These are phyloP conservation scores for Podospora bellae-mahoneyi DNA, from an alignment of 495 filamentous ascomycete genomes.

Conservation along the genomic window DNA sequence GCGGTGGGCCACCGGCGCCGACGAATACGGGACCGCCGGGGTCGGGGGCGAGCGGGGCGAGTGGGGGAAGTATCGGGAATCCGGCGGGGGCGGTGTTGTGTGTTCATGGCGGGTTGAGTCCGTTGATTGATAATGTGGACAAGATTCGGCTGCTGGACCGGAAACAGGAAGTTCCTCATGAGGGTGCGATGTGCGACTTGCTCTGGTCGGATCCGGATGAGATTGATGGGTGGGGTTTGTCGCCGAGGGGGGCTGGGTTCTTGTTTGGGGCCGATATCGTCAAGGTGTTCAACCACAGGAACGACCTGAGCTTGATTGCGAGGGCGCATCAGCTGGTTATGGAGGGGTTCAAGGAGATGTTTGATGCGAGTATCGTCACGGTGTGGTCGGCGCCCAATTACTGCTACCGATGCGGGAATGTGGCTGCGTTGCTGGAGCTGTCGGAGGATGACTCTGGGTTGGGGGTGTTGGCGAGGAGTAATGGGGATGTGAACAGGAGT, in stretches of 20 bases:
- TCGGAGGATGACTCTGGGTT: slow-evolving; percentile 76
- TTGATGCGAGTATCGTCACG: slow-evolving; percentile 89
- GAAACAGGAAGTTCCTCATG: slow-evolving; percentile 97
- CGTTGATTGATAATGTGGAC: slow-evolving; percentile 88
- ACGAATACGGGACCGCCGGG: slow-evolving; percentile 68
- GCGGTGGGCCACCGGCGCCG: slow-evolving; percentile 15
- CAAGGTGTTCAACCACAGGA: slow-evolving; percentile 88
- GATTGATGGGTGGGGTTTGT: slow-evolving; percentile 96
- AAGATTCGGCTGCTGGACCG: slow-evolving; percentile 93
- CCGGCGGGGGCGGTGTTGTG: slow-evolving; percentile 84
- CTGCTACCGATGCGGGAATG: slow-evolving; percentile 96
- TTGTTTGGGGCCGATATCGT: slow-evolving; percentile 96
- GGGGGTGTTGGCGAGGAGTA: slow-evolving; percentile 72
- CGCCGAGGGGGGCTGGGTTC: slow-evolving; percentile 91
- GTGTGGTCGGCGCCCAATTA: slow-evolving; percentile 98
- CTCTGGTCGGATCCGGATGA: slow-evolving; percentile 98
- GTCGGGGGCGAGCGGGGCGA: slow-evolving; percentile 67
- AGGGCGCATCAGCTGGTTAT: slow-evolving; percentile 97
- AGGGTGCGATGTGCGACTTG: slow-evolving; percentile 98
- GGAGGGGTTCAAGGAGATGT: slow-evolving; percentile 99
- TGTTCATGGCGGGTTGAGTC: slow-evolving; percentile 90
- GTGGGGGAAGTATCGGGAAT: slow-evolving; percentile 59
- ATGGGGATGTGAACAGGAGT: slow-evolving; percentile 69
- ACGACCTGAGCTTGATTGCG: slow-evolving; percentile 87
- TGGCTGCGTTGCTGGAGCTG: slow-evolving; percentile 90